Evolutionary conservation across 257 asterid genomes (phyloP).

Genomic region (Plantago major): DNA sequence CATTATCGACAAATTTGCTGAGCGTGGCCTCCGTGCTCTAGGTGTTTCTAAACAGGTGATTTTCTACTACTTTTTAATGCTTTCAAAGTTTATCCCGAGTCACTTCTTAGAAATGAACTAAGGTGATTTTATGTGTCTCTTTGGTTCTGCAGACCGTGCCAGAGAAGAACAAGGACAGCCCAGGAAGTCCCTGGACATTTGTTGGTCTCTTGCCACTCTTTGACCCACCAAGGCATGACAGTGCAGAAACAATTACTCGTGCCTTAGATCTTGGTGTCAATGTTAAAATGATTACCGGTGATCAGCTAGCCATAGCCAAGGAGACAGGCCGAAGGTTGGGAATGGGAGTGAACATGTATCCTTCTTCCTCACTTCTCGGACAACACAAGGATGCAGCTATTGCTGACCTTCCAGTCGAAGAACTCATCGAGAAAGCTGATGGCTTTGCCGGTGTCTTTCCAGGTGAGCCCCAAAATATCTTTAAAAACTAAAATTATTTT

Average conservation of each 20-base stretch:
- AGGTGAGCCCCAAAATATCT: constrained; percentile 23
- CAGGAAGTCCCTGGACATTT: constrained; percentile 68
- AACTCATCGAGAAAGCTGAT: constrained; percentile 54
- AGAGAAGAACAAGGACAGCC: constrained; percentile 58
- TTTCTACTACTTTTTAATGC: not conserved
- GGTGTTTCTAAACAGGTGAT: constrained; percentile 45
- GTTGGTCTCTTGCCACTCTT: constrained; percentile 70
- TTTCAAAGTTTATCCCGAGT: not conserved
- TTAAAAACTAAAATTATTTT: not conserved
- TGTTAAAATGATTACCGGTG: constrained; percentile 84
- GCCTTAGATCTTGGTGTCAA: constrained; percentile 75
- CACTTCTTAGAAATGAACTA: constrained; percentile 1
- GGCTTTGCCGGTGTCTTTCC: constrained; percentile 66
- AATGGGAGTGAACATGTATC: constrained; percentile 66
- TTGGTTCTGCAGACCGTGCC: constrained; percentile 37
- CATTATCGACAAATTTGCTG: constrained; percentile 52
- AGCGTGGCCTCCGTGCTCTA: constrained; percentile 61
- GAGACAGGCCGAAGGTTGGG: constrained; percentile 61
- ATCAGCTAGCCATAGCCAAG: constrained; percentile 57
- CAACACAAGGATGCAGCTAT: constrained; percentile 48
- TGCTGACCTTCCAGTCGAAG: constrained; percentile 41
- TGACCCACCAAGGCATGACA: constrained; percentile 86
- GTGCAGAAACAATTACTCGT: constrained; percentile 68
- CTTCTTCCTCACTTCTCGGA: constrained; percentile 58
- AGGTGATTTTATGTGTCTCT: not conserved